Percentiles rank a stretch among this genome's conserved stretches.
These are phyloP conservation scores for Sanghuangporus baumii DNA, from an alignment of 1,284 basidiomycete species.

Conservation along the genomic window DNA sequence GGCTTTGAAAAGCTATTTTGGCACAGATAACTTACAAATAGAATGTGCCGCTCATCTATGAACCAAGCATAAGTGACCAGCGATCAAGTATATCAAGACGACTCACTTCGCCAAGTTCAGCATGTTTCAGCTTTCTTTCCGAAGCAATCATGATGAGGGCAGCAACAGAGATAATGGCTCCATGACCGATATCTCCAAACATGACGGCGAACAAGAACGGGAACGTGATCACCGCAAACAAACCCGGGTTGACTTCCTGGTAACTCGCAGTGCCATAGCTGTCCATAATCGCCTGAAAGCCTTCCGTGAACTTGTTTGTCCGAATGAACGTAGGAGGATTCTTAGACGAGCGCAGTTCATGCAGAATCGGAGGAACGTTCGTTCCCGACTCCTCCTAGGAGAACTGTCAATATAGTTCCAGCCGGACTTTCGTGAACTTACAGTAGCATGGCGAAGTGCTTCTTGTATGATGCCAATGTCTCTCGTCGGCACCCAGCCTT, in stretches of 20 bases:
- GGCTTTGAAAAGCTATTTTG: conserved; percentile 3
- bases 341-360: conserved; percentile 86
- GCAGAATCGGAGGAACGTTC: conserved; percentile 86
- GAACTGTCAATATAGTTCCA: neutral
- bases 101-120: conserved; percentile 73
- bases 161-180: conserved; percentile 74
- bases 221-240: conserved; percentile 93
- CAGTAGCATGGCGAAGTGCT: conserved; percentile 89
- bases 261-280: conserved; percentile 94
- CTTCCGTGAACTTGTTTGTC: conserved; percentile 96
- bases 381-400: conserved; percentile 88
- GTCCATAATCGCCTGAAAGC: conserved; percentile 98
- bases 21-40: conserved; percentile 67
- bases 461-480: conserved; percentile 87
- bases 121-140: conserved; percentile 78
- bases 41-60: conserved; percentile 81
- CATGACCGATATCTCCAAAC: conserved; percentile 99
- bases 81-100: neutral
- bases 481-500: conserved; percentile 95
- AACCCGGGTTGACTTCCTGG: conserved; percentile 96
- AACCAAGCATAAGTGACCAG: conserved; percentile 17
- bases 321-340: conserved; percentile 94
- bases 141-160: conserved; percentile 82
- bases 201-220: conserved; percentile 99
- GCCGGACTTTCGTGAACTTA: conserved; percentile 30